Evolutionary conservation across 768 basidiomycete species (phyloP), one percentile per base, ranked within the genome.

Genomic region (Sporobolomyces pararoseus): DNA sequence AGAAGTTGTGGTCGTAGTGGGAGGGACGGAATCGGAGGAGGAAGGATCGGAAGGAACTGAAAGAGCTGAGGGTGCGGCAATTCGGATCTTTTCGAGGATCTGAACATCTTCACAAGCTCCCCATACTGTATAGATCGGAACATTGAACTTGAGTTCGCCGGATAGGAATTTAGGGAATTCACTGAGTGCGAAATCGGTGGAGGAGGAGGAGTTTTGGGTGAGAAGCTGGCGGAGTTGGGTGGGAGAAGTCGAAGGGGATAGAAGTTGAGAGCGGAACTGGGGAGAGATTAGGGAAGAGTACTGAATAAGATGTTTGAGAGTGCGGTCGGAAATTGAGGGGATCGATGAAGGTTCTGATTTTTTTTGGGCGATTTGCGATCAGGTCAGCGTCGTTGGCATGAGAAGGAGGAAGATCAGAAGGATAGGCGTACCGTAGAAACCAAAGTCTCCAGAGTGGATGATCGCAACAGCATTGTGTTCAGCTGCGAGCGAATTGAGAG

Each of bases 401-500:
- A 42, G 39, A 42, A 42, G 39, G 39, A 42, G 39, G 39, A 42
- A 31, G 17, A 49, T 25, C 54, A 27, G 6, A 57, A 29, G 23
- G 54, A n/a, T 35, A 29, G 34, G 49, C 84, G 71, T 74, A 88
- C 90, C 91, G 80, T 95, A 96, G 82, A 99, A 96, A 68, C 96
- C 96, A 86, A 98, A 98, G 82, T 99, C 96, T 62, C 96, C 96
- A 0, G 94, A 95, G 79, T 98, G 95, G 68, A 99, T 90, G 79
- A 97, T 88, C 23, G 93, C 95, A 67, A 88, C 85, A 29, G 93
- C 96, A 77, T 89, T 88, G 66, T 86, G 86, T 75, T 96, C 91
- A 53, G 87, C 82, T 23, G 94, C 94, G 63, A 96, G 86, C 80
- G 90, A 86, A 79, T 97, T 97, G 78, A 99, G 85, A 55, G 86